Evolutionary conservation across 2,329 filamentous ascomycete genomes (phyloP).

Genomic region (Monilinia fructigena): DNA sequence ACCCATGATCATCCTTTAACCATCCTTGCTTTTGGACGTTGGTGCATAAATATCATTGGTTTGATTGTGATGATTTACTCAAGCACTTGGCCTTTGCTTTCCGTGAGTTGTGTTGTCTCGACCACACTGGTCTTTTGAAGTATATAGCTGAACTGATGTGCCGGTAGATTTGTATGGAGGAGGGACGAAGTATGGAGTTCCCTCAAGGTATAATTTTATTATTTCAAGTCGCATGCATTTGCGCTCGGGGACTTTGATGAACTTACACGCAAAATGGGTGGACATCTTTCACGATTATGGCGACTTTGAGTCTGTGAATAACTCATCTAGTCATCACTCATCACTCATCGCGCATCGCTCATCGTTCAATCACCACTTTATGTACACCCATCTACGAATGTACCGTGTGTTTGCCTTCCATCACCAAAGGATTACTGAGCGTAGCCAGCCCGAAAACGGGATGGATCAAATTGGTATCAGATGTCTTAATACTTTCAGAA

Average conservation of each 20-base stretch:
- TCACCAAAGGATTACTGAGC: conserved; percentile 9
- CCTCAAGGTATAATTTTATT: conserved; percentile 18
- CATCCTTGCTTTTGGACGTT: conserved; percentile 32
- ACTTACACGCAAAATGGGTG: conserved; percentile 22
- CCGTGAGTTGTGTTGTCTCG: conserved; percentile 35
- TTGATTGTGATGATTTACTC: conserved; percentile 30
- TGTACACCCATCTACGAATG: background rate
- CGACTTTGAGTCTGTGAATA: background rate
- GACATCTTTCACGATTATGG: conserved; percentile 11
- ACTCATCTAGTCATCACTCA: background rate
- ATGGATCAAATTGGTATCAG: conserved; percentile 19
- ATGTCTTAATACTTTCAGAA: conserved; percentile 18
- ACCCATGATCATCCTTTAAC: conserved; percentile 29
- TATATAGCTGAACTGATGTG: conserved; percentile 18
- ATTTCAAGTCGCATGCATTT: conserved; percentile 29
- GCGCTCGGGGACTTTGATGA: conserved; percentile 29
- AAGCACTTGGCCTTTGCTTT: conserved; percentile 38
- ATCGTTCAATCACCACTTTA: background rate
- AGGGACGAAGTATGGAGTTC: conserved; percentile 2
- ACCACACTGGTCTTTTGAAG: conserved; percentile 26
- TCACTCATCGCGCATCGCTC: background rate
- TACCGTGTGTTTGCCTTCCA: conserved; percentile 7
- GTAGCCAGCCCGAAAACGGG: conserved; percentile 15
- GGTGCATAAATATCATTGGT: conserved; percentile 38
- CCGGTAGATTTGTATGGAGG: conserved; percentile 8